Evolutionary conservation across 148 eudicot genomes (phyloP).

Genomic region (Dianthus caryophyllus): DNA sequence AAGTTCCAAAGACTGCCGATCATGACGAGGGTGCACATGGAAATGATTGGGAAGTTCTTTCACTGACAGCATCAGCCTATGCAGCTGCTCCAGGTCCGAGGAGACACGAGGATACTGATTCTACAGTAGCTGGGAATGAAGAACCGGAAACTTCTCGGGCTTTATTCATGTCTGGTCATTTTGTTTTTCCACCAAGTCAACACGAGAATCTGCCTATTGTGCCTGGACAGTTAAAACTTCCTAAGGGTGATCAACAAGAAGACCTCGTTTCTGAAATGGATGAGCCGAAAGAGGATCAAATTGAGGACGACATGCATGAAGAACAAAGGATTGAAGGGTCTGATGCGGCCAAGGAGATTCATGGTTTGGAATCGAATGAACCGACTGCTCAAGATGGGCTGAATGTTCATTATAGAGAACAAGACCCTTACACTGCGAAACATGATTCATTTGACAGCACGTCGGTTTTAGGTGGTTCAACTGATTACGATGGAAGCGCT

Average conservation of each 20-base stretch:
- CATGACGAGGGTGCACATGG: conserved; percentile 54
- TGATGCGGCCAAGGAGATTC: conserved; percentile 33
- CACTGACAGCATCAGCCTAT: conserved; percentile 88
- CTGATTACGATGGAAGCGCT: conserved; percentile 20
- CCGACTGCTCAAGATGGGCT: conserved; percentile 25
- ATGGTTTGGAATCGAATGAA: conserved; percentile 39
- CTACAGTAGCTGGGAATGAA: conserved; percentile 25
- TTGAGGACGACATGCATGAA: conserved; percentile 42
- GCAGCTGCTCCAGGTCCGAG: conserved; percentile 79
- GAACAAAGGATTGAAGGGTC: conserved; percentile 34
- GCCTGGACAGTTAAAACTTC: conserved; percentile 35
- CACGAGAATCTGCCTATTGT: conserved; percentile 79
- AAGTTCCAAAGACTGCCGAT: conserved; percentile 36
- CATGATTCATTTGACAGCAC: conserved; percentile 20
- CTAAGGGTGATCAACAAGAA: conserved; percentile 27
- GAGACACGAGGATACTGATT: conserved; percentile 34
- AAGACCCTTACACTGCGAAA: conserved; percentile 32
- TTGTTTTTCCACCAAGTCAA: conserved; percentile 78
- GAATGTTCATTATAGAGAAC: conserved; percentile 38
- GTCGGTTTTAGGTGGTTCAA: conserved; percentile 21
- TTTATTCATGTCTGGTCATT: conserved; percentile 84
- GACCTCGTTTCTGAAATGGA: conserved; percentile 32
- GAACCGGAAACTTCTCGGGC: conserved; percentile 57
- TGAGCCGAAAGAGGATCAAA: conserved; percentile 27
- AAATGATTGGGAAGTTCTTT: conserved; percentile 95